Percentiles rank a stretch among this genome's conserved stretches.
Evolutionary conservation across 2,329 filamentous ascomycete genomes (phyloP).

Genomic region (Ceratocystis cubensis): DNA sequence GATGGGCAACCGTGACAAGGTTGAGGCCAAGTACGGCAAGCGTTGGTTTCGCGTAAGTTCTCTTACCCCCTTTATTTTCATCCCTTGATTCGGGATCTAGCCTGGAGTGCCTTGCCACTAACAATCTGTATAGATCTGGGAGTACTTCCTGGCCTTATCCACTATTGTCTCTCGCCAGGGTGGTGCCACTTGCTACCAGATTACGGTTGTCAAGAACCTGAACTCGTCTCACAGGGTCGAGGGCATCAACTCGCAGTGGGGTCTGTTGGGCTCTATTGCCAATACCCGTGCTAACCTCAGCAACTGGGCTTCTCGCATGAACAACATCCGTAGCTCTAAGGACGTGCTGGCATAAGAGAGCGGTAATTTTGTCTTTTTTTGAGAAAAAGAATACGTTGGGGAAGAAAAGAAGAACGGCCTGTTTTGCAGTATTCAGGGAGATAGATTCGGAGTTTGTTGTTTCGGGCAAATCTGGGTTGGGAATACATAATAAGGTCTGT

Average conservation of each 20-base stretch:
- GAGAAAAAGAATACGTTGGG: neutral
- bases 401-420: neutral
- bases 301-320: constrained; percentile 24
- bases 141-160: constrained; percentile 77
- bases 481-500: neutral
- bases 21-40: constrained; percentile 86
- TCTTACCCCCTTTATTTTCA: neutral
- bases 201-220: constrained; percentile 78
- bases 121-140: constrained; percentile 58
- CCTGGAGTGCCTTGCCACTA: constrained; percentile 11
- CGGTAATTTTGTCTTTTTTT: constrained; percentile 4
- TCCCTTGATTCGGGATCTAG: neutral
- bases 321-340: constrained; percentile 18
- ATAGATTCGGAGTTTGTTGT: neutral
- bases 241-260: constrained; percentile 57
- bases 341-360: constrained; percentile 17
- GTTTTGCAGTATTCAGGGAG: neutral
- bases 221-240: constrained; percentile 75
- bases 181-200: constrained; percentile 74
- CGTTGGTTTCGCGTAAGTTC: constrained; percentile 79
- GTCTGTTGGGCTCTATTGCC: constrained; percentile 47
- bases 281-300: constrained; percentile 28
- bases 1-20: constrained; percentile 85
- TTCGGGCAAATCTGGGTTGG: neutral
- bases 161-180: constrained; percentile 77